Conservation (phyloP, 495 filamentous ascomycete genomes). For the Lasiosphaeria ovina region DNA sequence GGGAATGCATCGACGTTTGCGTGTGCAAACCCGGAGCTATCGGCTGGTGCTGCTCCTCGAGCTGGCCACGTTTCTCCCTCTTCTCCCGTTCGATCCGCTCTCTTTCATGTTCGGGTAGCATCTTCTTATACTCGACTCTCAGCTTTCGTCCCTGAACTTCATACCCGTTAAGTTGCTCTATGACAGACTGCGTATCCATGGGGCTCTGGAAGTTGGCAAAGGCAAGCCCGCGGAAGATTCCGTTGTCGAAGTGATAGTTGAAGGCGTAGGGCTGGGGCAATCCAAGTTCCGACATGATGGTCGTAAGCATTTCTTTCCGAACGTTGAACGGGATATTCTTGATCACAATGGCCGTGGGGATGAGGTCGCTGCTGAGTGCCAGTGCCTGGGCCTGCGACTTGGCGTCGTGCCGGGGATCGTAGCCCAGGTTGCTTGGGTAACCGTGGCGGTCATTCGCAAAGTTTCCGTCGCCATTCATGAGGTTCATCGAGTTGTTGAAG, state of each 20-base stretch:
- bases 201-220: slow-evolving; percentile 98
- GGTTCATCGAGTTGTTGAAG: slow-evolving; percentile 27
- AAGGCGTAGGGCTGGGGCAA: slow-evolving; percentile 95
- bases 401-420: slow-evolving; percentile 34
- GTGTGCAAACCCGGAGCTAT: slow-evolving; percentile 62
- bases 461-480: slow-evolving; percentile 31
- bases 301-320: slow-evolving; percentile 91
- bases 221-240: slow-evolving; percentile 91
- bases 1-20: slow-evolving; percentile 79
- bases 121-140: slow-evolving; percentile 98
- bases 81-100: slow-evolving; percentile 97
- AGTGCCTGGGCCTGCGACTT: slow-evolving; percentile 10
- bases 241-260: slow-evolving; percentile 99
- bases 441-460: slow-evolving; percentile 29
- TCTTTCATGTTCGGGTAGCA: slow-evolving; percentile 90
- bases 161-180: slow-evolving; percentile 88
- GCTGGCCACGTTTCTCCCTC: slow-evolving; percentile 89
- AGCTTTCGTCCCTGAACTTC: slow-evolving; percentile 93
- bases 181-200: slow-evolving; percentile 87
- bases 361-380: slow-evolving; percentile 62
- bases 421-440: slow-evolving; percentile 27
- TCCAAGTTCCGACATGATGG: slow-evolving; percentile 86
- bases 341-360: slow-evolving; percentile 97
- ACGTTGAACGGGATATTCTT: slow-evolving; percentile 99
- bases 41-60: slow-evolving; percentile 89